Base-by-base conservation (phyloP, 768 basidiomycete genomes). In the Infundibulicybe gibba region DNA sequence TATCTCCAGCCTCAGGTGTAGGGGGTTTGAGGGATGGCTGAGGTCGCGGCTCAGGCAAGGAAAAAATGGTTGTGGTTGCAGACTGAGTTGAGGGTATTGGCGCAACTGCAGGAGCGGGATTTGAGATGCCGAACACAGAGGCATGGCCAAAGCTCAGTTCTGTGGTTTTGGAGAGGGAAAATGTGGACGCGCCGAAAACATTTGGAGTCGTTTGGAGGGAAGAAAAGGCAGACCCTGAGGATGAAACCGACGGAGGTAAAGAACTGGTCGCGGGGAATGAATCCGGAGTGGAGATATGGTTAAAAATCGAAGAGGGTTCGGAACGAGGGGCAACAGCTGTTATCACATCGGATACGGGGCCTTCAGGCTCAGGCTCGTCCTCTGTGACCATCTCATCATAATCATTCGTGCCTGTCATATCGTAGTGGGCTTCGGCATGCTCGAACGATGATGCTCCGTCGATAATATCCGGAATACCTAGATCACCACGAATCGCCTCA, bases 381-480 rank as follows among this genome's bases (percentile, higher is more conserved):
- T 25, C 25, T 25, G 25, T 25, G 8, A 25, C 56, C 42, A 56
- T 59, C 19, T 47, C 50, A 38, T 49, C 54, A 16, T 50, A 58
- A 25, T 57, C 63, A 9, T 53, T 58, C 25, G 25, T 25, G 25
- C 8, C 25, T 8, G 25, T 4, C 8, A 25, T 25, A 21, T 64
- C 60, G 2, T 52, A 40, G 15, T 58, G 54, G 6, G 65, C 49
- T 2, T 30, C 56, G 5, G 52, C 52, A 6, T 46, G 50, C 30
- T 51, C 54, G 19, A 54, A 44, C 6, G 56, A 47, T 35, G 72
- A 66, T 38, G 72, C 57, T 0, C 87, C 88, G 53, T 90, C 87
- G 43, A 90, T 87, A 51, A 90, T 71, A 48, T 89, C 79, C 0
- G 77, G 68, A 32, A 81, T 70, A 17, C 69, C 64, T 40, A 88